Evolutionary conservation across 1,284 basidiomycete genomes (phyloP).

Genomic region (Cutaneotrichosporon spelunceum): DNA sequence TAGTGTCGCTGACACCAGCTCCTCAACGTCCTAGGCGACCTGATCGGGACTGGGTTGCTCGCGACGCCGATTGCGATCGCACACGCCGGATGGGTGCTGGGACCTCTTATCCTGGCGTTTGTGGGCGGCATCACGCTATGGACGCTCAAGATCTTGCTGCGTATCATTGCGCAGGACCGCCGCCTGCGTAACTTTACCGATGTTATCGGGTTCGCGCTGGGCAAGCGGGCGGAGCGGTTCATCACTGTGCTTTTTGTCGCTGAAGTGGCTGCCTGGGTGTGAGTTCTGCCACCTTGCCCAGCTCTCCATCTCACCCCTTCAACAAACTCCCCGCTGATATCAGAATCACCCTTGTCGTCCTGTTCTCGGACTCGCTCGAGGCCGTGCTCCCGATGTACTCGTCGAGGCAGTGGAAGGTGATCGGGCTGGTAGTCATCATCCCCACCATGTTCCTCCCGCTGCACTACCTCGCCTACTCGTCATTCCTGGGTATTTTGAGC

Average conservation of each 20-base stretch:
- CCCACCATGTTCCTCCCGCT: conserved; percentile 81
- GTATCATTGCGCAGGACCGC: conserved; percentile 46
- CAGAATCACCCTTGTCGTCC: conserved; percentile 75
- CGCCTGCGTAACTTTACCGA: conserved; percentile 46
- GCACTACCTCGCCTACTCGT: conserved; percentile 79
- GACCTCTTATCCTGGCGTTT: conserved; percentile 65
- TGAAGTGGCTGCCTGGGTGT: conserved; percentile 66
- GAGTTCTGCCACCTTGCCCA: conserved; percentile 22
- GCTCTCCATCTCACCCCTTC: no score
- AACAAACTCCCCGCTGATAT: background rate
- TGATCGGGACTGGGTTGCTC: conserved; percentile 82
- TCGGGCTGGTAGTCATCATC: conserved; percentile 66
- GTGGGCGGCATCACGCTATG: conserved; percentile 78
- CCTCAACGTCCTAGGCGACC: conserved; percentile 78
- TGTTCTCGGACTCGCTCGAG: conserved; percentile 78
- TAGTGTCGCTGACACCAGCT: conserved; percentile 58
- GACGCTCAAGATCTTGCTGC: conserved; percentile 57
- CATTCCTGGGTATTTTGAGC: conserved; percentile 74
- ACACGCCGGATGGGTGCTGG: conserved; percentile 78
- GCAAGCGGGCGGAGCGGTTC: conserved; percentile 62
- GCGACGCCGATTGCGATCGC: conserved; percentile 83
- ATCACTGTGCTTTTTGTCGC: conserved; percentile 75
- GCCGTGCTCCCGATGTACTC: conserved; percentile 66
- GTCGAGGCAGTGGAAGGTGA: conserved; percentile 68
- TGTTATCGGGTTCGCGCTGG: conserved; percentile 51